Evolutionary conservation across 2,329 filamentous ascomycete genomes (phyloP), one percentile per base, ranked within the genome.

Genomic region (Claviceps purpurea): DNA sequence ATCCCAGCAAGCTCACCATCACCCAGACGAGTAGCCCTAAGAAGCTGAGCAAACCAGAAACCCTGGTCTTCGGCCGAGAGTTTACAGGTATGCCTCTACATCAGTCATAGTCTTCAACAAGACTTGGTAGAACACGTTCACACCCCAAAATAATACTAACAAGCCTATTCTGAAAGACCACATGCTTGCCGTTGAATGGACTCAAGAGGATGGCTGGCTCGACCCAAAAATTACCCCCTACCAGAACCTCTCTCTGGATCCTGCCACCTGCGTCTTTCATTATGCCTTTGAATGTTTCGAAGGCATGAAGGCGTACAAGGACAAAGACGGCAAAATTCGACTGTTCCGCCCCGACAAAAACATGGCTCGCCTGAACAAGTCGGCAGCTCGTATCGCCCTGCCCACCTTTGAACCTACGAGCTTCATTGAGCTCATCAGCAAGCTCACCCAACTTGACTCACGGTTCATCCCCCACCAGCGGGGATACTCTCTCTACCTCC

Each of bases 231-330:
- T 98, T 65, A 83, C 80, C 18, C 93, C 93, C 20, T 97, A 97
- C 76, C 89, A 96, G 71, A 96, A 96, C 72, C 87, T 98, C 61
- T 91, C 87, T 46, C 85, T 98, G 62, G 93, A 97, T 69, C 93
- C 93, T 26, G 89, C 93, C 44, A 93, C 89, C 38, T 97, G 90
- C 72, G 93, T 97, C 56, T 91, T 98, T 73, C 93, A 98, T 78
- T 98, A 98, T 71, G 93, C 89, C 48, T 97, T 97, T 65, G 88
- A 94, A 70, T 93, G 87, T 68, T 98, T 98, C 70, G 93, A 98
- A 75, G 93, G 93, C 60, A 95, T 97, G 89, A 98, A 98, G 76
- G 93, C 93, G 55, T 98, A 98, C 78, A 94, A 91, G 70, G 89
- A 95, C 72, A 81, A 78, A 62, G 66, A 80, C 44, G 88, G 88